Evolutionary conservation across 2,329 filamentous ascomycete genomes (phyloP), one percentile per base, ranked within the genome.

Genomic region (Ramichloridium luteum): DNA sequence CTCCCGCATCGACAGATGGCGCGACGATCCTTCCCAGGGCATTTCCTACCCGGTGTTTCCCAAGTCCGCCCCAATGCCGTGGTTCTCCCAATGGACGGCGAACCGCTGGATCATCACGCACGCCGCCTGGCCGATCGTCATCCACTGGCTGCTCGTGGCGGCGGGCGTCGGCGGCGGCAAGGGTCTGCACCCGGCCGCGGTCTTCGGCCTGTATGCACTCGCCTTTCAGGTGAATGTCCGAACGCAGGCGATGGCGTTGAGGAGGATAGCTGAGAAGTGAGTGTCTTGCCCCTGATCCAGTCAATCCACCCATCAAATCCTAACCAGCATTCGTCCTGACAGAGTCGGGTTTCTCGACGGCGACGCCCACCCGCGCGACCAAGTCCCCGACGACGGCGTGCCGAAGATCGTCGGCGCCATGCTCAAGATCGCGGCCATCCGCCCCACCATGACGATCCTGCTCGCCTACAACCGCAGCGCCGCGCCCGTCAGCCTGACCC

Each of bases 341-440:
- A 38, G 32, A 1, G 45, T 53, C 13, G 61, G 61, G 4, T 64
- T 59, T 33, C 49, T 65, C 1, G 61, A 65, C 35, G 61, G 61
- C 9, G 60, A 64, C 36, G 52, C 56, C 18, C 60, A 64, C 37
- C 54, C 49, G 13, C 55, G 61, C 11, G 60, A 64, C 30, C 54
- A 57, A 3, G 54, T 64, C 4, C 61, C 61, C 0, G 59, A 64
- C 26, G 35, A 30, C 8, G 33, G 32, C 15, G 40, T 44, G 2
- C 30, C 32, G 8, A 30, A 30, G 28, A 15, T 15, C 28, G 9
- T 30, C 28, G 10, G 9, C 15, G 9, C 8, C 20, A n/a, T 17
- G 11, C 12, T 10, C 11, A 10, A 9, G 8, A 23, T 23, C 20
- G n/a, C n/a, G 8, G 20, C 20, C n/a, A n/a, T n/a, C 8, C 30